A percentile compares a stretch with the other conserved stretches of the same genome.
Conservation (phyloP, 2,329 filamentous ascomycete genomes). For the Apiospora hydei region DNA sequence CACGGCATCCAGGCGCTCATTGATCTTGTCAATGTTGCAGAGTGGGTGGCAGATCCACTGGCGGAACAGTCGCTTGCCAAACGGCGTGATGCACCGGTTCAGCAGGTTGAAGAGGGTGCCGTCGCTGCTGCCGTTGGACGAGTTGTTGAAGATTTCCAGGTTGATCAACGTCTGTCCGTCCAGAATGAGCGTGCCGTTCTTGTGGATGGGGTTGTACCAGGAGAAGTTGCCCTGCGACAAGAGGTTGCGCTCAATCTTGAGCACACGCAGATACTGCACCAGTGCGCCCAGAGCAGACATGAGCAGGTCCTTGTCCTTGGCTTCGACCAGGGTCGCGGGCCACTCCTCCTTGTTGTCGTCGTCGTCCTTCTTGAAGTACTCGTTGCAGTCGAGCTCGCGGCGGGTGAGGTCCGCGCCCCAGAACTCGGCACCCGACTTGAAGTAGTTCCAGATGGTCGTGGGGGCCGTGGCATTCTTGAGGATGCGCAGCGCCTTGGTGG, state of each 20-base stretch:
- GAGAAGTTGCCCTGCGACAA: conserved; percentile 91
- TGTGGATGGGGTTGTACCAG: conserved; percentile 89
- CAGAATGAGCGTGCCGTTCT: conserved; percentile 88
- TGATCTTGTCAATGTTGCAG: conserved; percentile 85
- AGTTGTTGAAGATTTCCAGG: conserved; percentile 95
- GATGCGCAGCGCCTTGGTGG: conserved; percentile 88
- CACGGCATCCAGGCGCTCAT: conserved; percentile 88
- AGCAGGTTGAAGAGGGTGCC: conserved; percentile 91
- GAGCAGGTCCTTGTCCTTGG: conserved; percentile 77
- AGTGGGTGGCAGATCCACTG: conserved; percentile 98
- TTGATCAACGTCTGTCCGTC: conserved; percentile 98
- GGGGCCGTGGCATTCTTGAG: conserved; percentile 94
- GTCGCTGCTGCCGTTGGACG: conserved; percentile 81
- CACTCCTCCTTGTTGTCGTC: conserved; percentile 74
- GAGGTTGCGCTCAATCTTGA: conserved; percentile 89
- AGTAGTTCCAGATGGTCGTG: conserved; percentile 92
- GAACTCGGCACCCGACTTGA: conserved; percentile 89
- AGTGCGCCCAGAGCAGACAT: conserved; percentile 94
- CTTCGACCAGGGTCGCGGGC: conserved; percentile 77
- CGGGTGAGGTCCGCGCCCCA: conserved; percentile 85
- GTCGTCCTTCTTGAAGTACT: conserved; percentile 75
- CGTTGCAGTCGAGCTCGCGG: conserved; percentile 79
- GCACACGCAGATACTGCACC: conserved; percentile 81
- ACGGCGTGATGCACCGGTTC: conserved; percentile 94
- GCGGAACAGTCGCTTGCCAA: conserved; percentile 93